Base-by-base conservation (phyloP, 78 protist genomes). In the slime mould (Dictyostelium discoideum) region DNA sequence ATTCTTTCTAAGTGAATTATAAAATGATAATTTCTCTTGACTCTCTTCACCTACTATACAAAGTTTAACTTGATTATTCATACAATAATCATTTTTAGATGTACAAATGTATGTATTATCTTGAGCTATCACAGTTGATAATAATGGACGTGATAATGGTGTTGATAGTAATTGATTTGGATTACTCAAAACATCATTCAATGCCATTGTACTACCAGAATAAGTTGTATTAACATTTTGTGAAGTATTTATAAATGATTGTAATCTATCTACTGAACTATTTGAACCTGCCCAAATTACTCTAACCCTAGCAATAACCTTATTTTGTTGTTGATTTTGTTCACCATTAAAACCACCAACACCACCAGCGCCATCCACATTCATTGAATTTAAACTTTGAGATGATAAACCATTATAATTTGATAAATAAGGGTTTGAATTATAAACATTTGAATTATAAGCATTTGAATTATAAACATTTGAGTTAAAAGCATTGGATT, bases 41-140 rank as follows among this genome's bases (percentile, higher is more conserved):
- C 50, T 82, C 40, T 90, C 95, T 3, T 90, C 95, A 73, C 95
- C 95, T 48, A 90, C 88, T 46, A 90, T 54, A 54, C 95, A 90
- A 3, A 90, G 84, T 24, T 90, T 90, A 73, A 90, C 95, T 57
- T 90, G 87, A 69, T 82, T 90, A 50, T 90, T 90, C 20, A 82
- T 48, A 82, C 95, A 90, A n/a, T 60, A 65, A 39, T 84, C 87
- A 60, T 60, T 26, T 84, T 84, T 50, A 20, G 87, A 48, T 0
- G 24, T 63, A 39, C 87, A 84, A 37, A 39, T 22, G 32, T 18
- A 37, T 0, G 87, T 84, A 37, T 26, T 60, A 7, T 84, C 87
- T 26, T 84, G 73, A 11, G 87, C 65, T 3, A 84, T 60, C 4
- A 42, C 39, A 0, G 50, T 60, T 0, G 87, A 60, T 4, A 84